phyloP scores from a whole-genome alignment of 2,329 filamentous ascomycete species.

The Fusarium sp. region DNA sequence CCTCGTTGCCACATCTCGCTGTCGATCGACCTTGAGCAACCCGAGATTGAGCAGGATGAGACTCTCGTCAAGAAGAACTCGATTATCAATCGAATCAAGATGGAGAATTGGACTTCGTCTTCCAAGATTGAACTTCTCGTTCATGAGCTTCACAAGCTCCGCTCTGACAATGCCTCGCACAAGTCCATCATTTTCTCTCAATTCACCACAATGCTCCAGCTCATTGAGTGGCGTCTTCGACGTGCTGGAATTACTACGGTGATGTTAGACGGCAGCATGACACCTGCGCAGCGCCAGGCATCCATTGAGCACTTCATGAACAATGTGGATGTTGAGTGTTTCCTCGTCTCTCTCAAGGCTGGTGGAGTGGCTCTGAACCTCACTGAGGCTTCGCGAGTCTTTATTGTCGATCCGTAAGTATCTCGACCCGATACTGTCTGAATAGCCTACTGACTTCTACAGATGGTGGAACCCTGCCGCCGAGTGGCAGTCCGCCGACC shows the following conservation, averaged over 20 bases:
- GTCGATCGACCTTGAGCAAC: conserved; percentile 91
- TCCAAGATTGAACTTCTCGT: conserved; percentile 98
- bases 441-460: conserved; percentile 40
- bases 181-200: conserved; percentile 99
- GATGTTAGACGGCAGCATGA: conserved; percentile 98
- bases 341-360: conserved; percentile 93
- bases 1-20: conserved; percentile 91
- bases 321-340: conserved; percentile 92
- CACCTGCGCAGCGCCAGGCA: conserved; percentile 87
- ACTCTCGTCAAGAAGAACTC: conserved; percentile 88
- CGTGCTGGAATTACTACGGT: conserved; percentile 98
- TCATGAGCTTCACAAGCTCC: conserved; percentile 89
- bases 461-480: conserved; percentile 99
- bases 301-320: conserved; percentile 98
- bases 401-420: conserved; percentile 92
- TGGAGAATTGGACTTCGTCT: conserved; percentile 98
- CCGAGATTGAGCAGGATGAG: conserved; percentile 92
- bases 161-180: conserved; percentile 89
- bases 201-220: conserved; percentile 95
- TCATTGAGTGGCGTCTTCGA: conserved; percentile 95
- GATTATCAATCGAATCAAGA: conserved; percentile 98
- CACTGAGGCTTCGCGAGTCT: conserved; percentile 92
- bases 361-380: conserved; percentile 95
- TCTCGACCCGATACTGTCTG: not conserved
- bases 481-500: conserved; percentile 97